Evolutionary conservation across 148 eudicot species (phyloP).

Genomic region (Vaccinium darrowii): DNA sequence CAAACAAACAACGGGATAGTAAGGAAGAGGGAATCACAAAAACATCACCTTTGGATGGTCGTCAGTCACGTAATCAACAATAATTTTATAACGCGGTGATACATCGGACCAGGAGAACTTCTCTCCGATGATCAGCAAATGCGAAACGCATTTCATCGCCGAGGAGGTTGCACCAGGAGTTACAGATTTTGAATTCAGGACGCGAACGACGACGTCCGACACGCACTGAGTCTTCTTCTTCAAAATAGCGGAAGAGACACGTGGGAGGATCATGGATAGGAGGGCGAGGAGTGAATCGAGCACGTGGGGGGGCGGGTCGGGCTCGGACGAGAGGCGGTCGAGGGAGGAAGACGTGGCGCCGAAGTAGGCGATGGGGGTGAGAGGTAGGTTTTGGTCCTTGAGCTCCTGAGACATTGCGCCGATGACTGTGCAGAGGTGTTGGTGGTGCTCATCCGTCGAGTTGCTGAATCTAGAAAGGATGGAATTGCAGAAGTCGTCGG

Average conservation of each 20-base stretch:
- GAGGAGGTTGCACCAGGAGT: constrained; percentile 31
- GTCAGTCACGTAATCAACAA: constrained; percentile 47
- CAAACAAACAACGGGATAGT: not conserved
- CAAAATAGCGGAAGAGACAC: constrained; percentile 32
- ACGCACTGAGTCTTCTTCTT: constrained; percentile 39
- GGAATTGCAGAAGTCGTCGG: constrained; percentile 45
- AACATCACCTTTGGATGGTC: constrained; percentile 51
- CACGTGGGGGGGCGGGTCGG: constrained; percentile 32
- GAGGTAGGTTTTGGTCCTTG: constrained; percentile 49
- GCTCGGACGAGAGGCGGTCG: constrained; percentile 37
- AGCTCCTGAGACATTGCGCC: constrained; percentile 77
- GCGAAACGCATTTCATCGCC: constrained; percentile 49
- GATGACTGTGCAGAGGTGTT: constrained; percentile 58
- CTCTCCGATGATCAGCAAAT: constrained; percentile 41
- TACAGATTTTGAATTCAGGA: constrained; percentile 25
- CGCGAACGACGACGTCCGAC: constrained; percentile 40
- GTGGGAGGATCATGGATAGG: constrained; percentile 45
- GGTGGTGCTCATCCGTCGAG: constrained; percentile 51
- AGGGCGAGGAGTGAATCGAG: constrained; percentile 53
- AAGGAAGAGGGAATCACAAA: not conserved
- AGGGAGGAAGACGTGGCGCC: constrained; percentile 70
- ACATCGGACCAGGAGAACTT: constrained; percentile 50
- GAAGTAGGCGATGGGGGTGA: constrained; percentile 63
- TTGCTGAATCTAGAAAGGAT: constrained; percentile 44
- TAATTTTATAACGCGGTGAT: constrained; percentile 38